Conservation (phyloP, 495 filamentous ascomycete species). For the Annulohypoxylon stygium region DNA sequence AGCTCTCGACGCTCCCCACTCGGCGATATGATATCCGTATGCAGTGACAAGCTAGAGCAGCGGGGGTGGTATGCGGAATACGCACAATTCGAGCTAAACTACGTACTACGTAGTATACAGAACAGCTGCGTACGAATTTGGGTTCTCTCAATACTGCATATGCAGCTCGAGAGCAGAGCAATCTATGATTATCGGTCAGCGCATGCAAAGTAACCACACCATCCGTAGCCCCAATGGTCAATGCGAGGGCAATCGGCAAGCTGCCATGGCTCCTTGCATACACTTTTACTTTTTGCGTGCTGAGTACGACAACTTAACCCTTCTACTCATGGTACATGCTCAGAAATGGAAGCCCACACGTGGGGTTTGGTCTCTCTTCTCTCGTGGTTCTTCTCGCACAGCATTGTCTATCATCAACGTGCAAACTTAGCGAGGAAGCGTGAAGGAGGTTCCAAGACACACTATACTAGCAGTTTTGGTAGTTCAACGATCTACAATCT, state of each 20-base stretch:
- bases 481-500: conserved; percentile 32
- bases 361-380: conserved; percentile 44
- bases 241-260: conserved; percentile 49
- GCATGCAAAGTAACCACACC: conserved; percentile 48
- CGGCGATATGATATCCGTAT: conserved; percentile 46
- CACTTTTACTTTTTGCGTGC: conserved; percentile 39
- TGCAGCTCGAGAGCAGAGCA: conserved; percentile 47
- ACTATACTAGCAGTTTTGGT: not conserved
- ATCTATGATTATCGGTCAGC: conserved; percentile 53
- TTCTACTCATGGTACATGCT: not conserved
- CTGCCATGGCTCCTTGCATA: conserved; percentile 51
- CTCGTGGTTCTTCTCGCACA: conserved; percentile 40
- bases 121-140: conserved; percentile 33
- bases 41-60: conserved; percentile 35
- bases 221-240: conserved; percentile 39
- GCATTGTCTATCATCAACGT: conserved; percentile 47
- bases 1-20: conserved; percentile 24
- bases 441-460: conserved; percentile 36
- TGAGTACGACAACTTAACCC: conserved; percentile 39
- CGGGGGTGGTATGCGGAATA: conserved; percentile 16
- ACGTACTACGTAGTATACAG: conserved; percentile 10
- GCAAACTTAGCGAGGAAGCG: conserved; percentile 34
- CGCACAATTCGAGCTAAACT: conserved; percentile 26
- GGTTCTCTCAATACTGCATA: conserved; percentile 41
- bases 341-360: conserved; percentile 39